A percentile compares a stretch with the other conserved stretches of the same genome.
Evolutionary conservation across 139 green algal species (phyloP).

Genomic region (Chlamydomonas incerta): DNA sequence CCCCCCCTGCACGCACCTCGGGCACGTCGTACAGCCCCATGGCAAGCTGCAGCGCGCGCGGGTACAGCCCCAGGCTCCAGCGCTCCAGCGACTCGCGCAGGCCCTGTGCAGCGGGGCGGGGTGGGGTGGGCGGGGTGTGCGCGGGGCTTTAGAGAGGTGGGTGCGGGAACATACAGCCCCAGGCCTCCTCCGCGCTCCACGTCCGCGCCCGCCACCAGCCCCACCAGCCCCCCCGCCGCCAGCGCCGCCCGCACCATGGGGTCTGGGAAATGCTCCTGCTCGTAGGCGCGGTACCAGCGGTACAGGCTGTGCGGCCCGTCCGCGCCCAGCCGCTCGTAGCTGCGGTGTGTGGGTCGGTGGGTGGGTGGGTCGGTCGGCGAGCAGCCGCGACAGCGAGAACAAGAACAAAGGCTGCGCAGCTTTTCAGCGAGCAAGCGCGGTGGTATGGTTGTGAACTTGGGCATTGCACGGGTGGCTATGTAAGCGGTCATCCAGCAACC

Average conservation of each 20-base stretch:
- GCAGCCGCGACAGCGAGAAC: too few relatives aligned
- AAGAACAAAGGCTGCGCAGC: too few relatives aligned
- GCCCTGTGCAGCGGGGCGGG: not conserved
- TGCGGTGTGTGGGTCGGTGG: not conserved
- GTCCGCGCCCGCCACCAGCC: not conserved
- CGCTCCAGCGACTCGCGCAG: conserved; percentile 53
- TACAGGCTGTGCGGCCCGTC: conserved; percentile 82
- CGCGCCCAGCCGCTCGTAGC: conserved; percentile 74
- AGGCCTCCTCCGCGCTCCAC: too few relatives aligned
- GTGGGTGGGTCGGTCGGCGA: not conserved
- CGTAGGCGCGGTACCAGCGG: conserved; percentile 84
- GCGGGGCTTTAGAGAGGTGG: not conserved
- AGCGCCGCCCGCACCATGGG: conserved; percentile 61
- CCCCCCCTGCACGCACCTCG: conserved; percentile 50
- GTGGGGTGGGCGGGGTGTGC: not conserved
- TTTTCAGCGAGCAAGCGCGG: too few relatives aligned
- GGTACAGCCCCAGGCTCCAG: conserved; percentile 82
- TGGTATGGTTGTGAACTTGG: too few relatives aligned
- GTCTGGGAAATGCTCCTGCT: conserved; percentile 88
- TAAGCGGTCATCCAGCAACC: not conserved
- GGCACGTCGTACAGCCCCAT: conserved; percentile 89
- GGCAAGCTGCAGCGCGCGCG: conserved; percentile 70
- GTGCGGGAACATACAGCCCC: too few relatives aligned
- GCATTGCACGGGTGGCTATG: too few relatives aligned
- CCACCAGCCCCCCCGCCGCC: not conserved